Base-by-base conservation (phyloP, 2,329 filamentous ascomycete species). In the Arthrobotrys pseudoclavata region DNA sequence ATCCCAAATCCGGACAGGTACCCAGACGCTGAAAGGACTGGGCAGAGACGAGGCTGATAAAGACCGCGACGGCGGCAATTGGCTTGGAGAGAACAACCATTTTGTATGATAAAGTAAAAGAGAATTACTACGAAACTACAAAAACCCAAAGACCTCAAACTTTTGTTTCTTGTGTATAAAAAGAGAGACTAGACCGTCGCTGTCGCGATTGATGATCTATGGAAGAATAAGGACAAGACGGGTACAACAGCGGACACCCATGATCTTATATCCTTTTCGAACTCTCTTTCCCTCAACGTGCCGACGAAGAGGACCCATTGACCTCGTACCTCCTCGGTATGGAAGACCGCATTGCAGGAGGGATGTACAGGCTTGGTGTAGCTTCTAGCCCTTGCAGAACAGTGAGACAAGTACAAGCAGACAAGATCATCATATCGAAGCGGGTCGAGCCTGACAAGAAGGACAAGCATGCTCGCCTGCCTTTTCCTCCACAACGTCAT, bases 1-100 rank as follows among this genome's bases (percentile, higher is more conserved):
- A 90, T 79, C 88, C 88, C 20, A 90, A 85, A 50, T 79, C 76
- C 9, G 88, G 88, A 82, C 88, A 90, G 26, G 86, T 86, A 78
- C 88, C 88, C 18, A 90, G 85, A 62, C 88, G 85, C 83, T 88
- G 88, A 83, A 86, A 90, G 34, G 87, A 89, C 84, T 90, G 88
- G 34, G 86, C 88, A 45, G 85, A 85, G 79, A 80, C 80, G 78
- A 85, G 86, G 66, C 83, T 82, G 52, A 85, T 82, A 63, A 85
- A 80, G 42, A 83, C 83, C 26, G 83, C 83, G 63, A 83, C 74
- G n/a, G 79, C 83, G 80, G 84, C 80, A 26, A 82, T 80, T 74
- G 80, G 61, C 74, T 78, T 79, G 6, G 79, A 80, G 47, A 80
- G 69, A 24, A 80, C 79, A 79, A 81, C 80, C 82, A 82, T 82